Percentiles rank a stretch among this genome's conserved stretches.
Conservation (phyloP, 495 filamentous ascomycete species). For the Penicillium coprophilum region DNA sequence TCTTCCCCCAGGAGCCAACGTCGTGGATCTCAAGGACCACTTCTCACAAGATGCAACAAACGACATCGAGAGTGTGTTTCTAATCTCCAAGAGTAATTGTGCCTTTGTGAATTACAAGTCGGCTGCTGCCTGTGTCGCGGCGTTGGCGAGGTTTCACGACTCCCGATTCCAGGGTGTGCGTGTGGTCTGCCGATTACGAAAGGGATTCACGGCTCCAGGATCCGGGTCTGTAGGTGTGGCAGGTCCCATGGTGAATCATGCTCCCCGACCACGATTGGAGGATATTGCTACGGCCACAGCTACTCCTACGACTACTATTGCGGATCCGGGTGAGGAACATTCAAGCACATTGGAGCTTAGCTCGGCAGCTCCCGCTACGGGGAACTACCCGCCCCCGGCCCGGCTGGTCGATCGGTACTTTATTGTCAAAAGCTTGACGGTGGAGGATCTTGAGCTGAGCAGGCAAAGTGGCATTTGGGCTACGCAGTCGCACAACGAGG, state of each 20-base stretch:
- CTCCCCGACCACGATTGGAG: not conserved
- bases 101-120: conserved; percentile 96
- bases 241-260: not conserved
- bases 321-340: not conserved
- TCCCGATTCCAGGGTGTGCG: conserved; percentile 84
- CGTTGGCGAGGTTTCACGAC: conserved; percentile 84
- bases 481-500: conserved; percentile 92
- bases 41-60: conserved; percentile 77
- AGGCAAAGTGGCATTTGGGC: conserved; percentile 87
- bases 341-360: not conserved
- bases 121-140: conserved; percentile 71
- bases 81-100: conserved; percentile 97
- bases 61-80: conserved; percentile 85
- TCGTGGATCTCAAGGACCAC: conserved; percentile 83
- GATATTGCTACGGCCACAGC: conserved; percentile 14
- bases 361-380: conserved; percentile 5
- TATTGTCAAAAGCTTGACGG: conserved; percentile 89
- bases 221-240: conserved; percentile 21
- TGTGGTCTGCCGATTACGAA: conserved; percentile 87
- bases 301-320: not conserved
- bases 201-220: conserved; percentile 45
- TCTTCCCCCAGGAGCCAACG: conserved; percentile 74
- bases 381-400: conserved; percentile 25
- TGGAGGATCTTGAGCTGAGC: conserved; percentile 93
- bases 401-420: conserved; percentile 72